Evolutionary conservation across 345 rosid species (phyloP).

Genomic region (Sisymbrium altissimum): DNA sequence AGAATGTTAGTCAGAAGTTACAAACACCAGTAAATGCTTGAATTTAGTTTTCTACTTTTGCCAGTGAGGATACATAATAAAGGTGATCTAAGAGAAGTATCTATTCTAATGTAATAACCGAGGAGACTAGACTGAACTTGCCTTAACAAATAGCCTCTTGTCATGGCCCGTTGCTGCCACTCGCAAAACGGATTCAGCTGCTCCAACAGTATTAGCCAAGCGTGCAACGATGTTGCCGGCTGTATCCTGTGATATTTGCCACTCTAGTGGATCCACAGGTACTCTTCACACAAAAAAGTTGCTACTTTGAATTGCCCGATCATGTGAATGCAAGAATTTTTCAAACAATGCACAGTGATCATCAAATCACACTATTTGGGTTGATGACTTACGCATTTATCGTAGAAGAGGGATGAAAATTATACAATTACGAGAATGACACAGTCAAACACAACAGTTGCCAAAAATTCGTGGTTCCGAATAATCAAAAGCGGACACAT

Average conservation of each 20-base stretch:
- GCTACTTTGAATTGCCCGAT: neutral
- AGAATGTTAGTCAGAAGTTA: neutral
- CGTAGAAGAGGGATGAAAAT: neutral
- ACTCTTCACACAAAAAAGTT: slow-evolving; percentile 42
- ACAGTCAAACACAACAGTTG: neutral
- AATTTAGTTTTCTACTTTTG: neutral
- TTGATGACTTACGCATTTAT: neutral
- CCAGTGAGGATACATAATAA: neutral
- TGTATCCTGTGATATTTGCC: slow-evolving; percentile 94
- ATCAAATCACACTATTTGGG: neutral
- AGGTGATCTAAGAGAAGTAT: neutral
- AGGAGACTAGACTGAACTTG: neutral
- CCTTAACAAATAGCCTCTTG: slow-evolving; percentile 83
- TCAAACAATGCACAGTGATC: neutral
- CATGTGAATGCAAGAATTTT: neutral
- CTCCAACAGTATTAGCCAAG: slow-evolving; percentile 89
- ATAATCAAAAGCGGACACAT: neutral
- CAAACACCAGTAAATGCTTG: neutral
- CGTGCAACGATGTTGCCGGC: slow-evolving; percentile 70
- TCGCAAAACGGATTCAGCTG: slow-evolving; percentile 88
- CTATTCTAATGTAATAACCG: neutral
- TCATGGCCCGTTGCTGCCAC: slow-evolving; percentile 97
- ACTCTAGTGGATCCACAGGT: slow-evolving; percentile 93
- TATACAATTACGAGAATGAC: neutral
- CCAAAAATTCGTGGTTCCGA: neutral